phyloP scores from a whole-genome alignment of 495 filamentous ascomycete genomes.

The Hypoxylon perforatum region DNA sequence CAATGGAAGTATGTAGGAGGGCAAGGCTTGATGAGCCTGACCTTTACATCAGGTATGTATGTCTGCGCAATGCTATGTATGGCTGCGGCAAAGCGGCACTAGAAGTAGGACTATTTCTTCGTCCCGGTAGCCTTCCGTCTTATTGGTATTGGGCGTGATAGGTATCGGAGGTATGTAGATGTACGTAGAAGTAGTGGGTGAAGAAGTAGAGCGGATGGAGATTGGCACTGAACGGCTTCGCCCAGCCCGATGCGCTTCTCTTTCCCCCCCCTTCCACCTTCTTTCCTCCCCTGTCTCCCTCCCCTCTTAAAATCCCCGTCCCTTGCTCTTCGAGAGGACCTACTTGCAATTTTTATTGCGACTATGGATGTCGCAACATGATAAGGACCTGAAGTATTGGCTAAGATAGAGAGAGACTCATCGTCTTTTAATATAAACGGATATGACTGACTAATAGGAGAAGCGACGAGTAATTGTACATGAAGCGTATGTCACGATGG shows the following conservation, averaged over 20 bases:
- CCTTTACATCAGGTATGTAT: constrained; percentile 6
- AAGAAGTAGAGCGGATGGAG: constrained; percentile 4
- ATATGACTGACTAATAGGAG: background rate
- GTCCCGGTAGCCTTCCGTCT: constrained; percentile 12
- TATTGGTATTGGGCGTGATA: constrained; percentile 20
- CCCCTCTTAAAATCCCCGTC: constrained; percentile 2
- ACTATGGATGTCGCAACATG: background rate
- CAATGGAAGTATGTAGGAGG: constrained; percentile 2
- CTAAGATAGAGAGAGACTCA: background rate
- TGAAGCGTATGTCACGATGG: background rate
- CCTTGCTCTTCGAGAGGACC: background rate
- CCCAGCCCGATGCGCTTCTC: constrained; percentile 28
- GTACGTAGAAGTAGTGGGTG: constrained; percentile 24
- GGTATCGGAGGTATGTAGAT: constrained; percentile 26
- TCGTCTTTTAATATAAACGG: background rate
- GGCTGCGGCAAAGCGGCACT: constrained; percentile 34
- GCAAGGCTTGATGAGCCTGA: constrained; percentile 37
- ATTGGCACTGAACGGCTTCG: constrained; percentile 25
- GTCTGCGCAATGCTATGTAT: background rate
- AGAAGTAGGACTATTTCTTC: constrained; percentile 16
- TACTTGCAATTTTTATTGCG: constrained; percentile 17
- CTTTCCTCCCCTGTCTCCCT: background rate
- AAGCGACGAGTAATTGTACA: background rate
- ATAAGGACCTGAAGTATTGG: no score
- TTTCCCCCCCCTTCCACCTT: background rate